These are phyloP conservation scores for Xanthoconium separans DNA, from an alignment of 1,284 basidiomycete species.

Conservation along the genomic window DNA sequence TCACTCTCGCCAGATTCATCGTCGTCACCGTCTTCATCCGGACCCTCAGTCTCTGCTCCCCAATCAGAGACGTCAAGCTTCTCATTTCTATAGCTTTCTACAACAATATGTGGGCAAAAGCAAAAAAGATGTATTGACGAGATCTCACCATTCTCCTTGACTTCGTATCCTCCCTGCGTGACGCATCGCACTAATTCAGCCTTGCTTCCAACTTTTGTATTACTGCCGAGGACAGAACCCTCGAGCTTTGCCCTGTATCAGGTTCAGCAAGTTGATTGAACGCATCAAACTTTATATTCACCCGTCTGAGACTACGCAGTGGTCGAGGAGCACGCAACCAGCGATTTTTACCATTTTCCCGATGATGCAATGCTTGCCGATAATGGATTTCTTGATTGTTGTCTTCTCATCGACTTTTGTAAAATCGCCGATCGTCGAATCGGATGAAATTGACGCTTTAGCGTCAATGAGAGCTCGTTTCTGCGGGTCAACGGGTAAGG, in stretches of 20 bases:
- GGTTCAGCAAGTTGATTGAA: background rate
- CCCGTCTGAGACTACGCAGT: conserved; percentile 87
- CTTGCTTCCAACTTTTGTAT: conserved; percentile 79
- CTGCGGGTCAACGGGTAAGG: conserved; percentile 58
- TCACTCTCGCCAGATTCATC: conserved; percentile 26
- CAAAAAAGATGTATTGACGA: background rate
- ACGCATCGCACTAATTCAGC: conserved; percentile 82
- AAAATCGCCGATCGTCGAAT: conserved; percentile 81
- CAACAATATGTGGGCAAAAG: background rate
- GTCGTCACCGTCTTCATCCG: conserved; percentile 31
- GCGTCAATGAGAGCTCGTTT: conserved; percentile 68
- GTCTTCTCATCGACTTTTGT: conserved; percentile 83
- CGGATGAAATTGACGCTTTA: conserved; percentile 82
- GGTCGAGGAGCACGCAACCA: conserved; percentile 89
- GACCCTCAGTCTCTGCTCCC: conserved; percentile 42
- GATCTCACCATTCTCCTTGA: conserved; percentile 65
- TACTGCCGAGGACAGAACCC: conserved; percentile 82
- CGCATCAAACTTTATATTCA: conserved; percentile 35
- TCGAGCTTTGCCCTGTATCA: conserved; percentile 80
- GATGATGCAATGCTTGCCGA: conserved; percentile 87
- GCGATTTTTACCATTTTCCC: conserved; percentile 84
- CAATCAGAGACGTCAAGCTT: conserved; percentile 65
- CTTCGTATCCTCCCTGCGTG: conserved; percentile 86
- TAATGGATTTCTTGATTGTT: conserved; percentile 83
- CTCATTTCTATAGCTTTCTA: conserved; percentile 62